Percentiles rank a stretch among this genome's conserved stretches.
Evolutionary conservation across 305 asterid genomes (phyloP).

Genomic region (Fraxinus dipetala): DNA sequence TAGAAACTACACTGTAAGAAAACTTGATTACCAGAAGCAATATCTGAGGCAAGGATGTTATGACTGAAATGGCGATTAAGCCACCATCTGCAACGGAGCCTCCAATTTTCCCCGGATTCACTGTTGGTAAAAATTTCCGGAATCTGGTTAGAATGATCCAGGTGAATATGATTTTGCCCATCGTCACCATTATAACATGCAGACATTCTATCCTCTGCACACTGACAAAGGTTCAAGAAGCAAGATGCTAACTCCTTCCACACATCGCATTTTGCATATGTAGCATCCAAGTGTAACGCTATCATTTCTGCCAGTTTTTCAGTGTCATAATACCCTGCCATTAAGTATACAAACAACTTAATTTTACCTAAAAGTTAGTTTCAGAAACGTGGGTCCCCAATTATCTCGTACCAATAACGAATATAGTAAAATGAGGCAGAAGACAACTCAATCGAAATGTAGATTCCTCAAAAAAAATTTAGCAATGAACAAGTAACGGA

Average conservation of each 20-base stretch:
- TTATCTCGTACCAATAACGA: neutral
- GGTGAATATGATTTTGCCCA: conserved; percentile 22
- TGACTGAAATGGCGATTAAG: conserved; percentile 59
- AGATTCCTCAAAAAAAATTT: neutral
- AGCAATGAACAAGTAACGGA: neutral
- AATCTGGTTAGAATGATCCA: conserved; percentile 31
- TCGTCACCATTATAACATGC: conserved; percentile 36
- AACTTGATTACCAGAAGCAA: conserved; percentile 54
- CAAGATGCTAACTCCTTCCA: conserved; percentile 79
- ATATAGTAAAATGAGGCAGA: neutral
- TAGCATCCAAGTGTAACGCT: conserved; percentile 76
- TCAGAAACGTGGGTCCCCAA: neutral
- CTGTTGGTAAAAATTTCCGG: conserved; percentile 52
- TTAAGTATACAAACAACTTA: conserved; percentile 1
- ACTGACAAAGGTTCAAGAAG: conserved; percentile 51
- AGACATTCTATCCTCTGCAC: conserved; percentile 67
- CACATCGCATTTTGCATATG: conserved; percentile 43
- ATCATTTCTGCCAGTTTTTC: conserved; percentile 67
- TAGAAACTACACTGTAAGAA: neutral
- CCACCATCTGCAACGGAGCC: conserved; percentile 88
- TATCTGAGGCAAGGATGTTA: conserved; percentile 47
- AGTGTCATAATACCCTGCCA: conserved; percentile 65
- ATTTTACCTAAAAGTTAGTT: conserved; percentile 5
- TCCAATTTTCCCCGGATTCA: conserved; percentile 54
- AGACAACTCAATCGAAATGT: neutral